phyloP scores from a whole-genome alignment of 2,329 filamentous ascomycete genomes.

The Trichoderma koningii region DNA sequence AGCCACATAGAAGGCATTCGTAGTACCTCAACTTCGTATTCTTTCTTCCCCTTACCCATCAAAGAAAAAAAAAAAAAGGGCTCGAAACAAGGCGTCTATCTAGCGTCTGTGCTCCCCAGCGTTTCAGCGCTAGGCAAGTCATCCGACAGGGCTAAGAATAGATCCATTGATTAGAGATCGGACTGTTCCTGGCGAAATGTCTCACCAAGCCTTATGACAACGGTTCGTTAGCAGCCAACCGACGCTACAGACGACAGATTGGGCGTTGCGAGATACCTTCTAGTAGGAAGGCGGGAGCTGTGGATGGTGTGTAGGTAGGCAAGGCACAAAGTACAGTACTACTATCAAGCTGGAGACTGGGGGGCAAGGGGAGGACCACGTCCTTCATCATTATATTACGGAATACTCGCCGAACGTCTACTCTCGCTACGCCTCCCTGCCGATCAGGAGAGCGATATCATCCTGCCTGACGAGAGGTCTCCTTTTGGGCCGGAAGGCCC shows the following conservation, averaged over 20 bases:
- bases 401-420: no score
- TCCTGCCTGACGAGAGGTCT: no score
- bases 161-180: constrained; percentile 21
- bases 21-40: not conserved
- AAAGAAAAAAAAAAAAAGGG: not conserved
- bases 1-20: no score
- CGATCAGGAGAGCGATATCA: no score
- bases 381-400: no score
- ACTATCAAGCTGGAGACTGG: not conserved
- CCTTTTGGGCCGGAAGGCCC: not conserved
- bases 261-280: not conserved
- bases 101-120: constrained; percentile 25
- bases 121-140: constrained; percentile 26
- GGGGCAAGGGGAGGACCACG: no score
- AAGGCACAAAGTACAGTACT: not conserved
- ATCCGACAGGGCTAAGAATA: constrained; percentile 23
- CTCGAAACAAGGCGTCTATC: not conserved
- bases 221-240: constrained; percentile 9
- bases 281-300: not conserved
- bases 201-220: constrained; percentile 25
- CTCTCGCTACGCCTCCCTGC: no score
- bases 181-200: constrained; percentile 24
- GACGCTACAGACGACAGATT: not conserved
- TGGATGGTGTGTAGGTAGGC: no score
- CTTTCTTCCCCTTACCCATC: not conserved